Evolutionary conservation across 805 yeast species (phyloP).

Genomic region (Cyberlindnera xishuangbannaensis): DNA sequence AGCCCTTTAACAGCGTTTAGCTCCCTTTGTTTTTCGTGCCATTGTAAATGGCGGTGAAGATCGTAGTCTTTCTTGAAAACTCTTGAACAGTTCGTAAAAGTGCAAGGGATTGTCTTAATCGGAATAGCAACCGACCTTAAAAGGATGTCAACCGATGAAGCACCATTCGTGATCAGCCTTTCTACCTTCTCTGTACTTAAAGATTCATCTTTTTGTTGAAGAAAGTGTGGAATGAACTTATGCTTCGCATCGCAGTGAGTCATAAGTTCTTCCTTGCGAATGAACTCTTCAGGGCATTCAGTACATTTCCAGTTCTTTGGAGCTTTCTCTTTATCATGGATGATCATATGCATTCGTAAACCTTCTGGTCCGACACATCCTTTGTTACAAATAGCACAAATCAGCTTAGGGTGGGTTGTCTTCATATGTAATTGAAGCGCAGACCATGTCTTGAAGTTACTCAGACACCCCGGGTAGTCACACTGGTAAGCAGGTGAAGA

Average conservation of each 20-base stretch:
- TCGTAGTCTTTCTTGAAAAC: constrained; percentile 46
- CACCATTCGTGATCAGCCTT: constrained; percentile 22
- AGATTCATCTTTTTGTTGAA: constrained; percentile 7
- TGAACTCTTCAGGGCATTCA: constrained; percentile 45
- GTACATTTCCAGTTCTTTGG: constrained; percentile 56
- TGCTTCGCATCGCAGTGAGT: constrained; percentile 52
- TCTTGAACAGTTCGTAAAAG: constrained; percentile 45
- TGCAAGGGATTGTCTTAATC: constrained; percentile 37
- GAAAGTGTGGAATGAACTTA: constrained; percentile 18
- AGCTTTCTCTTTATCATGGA: constrained; percentile 49
- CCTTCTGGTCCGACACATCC: constrained; percentile 71
- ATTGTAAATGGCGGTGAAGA: constrained; percentile 42
- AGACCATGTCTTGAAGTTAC: constrained; percentile 63
- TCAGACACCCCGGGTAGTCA: constrained; percentile 54
- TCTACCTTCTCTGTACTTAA: constrained; percentile 21
- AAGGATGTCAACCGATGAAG: constrained; percentile 26
- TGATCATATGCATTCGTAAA: constrained; percentile 63
- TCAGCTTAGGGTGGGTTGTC: constrained; percentile 64
- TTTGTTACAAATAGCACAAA: constrained; percentile 61
- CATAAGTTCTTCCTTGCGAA: constrained; percentile 50
- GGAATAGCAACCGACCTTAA: constrained; percentile 28
- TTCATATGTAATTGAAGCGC: constrained; percentile 67
- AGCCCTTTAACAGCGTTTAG: constrained; percentile 9
- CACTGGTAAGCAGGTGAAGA: constrained; percentile 52
- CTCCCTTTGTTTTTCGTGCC: constrained; percentile 38